Conservation (phyloP, 2,329 filamentous ascomycete genomes). For the Graphiopsis chlorocephala region DNA sequence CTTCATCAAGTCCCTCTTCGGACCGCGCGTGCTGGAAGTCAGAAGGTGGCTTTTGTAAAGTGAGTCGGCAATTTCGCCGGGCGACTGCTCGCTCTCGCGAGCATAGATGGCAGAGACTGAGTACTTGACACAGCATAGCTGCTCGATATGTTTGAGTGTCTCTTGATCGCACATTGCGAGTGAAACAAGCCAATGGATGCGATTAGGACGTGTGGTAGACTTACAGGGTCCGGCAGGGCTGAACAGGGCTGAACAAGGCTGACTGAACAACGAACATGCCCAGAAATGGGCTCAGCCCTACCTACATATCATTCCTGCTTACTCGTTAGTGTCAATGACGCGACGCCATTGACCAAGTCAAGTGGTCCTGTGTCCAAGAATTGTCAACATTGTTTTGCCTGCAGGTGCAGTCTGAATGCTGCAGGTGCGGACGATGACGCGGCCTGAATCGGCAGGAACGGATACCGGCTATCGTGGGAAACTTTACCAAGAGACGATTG, state of each 20-base stretch:
- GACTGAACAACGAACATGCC: neutral
- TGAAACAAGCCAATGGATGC: neutral
- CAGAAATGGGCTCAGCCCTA: neutral
- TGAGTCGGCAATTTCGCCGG: constrained; percentile 27
- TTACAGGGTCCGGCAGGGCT: neutral
- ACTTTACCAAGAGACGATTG: neutral
- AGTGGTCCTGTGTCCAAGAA: neutral
- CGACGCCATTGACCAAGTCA: neutral
- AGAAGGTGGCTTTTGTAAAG: constrained; percentile 29
- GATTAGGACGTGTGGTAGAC: neutral
- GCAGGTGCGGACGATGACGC: neutral
- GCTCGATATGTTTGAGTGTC: constrained; percentile 18
- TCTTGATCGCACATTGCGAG: neutral
- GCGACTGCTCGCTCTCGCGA: constrained; percentile 24
- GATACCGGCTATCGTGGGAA: neutral
- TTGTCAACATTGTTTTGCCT: neutral
- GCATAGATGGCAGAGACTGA: constrained; percentile 29
- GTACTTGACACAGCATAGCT: constrained; percentile 23
- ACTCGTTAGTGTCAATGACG: neutral
- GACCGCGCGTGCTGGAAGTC: constrained; percentile 21
- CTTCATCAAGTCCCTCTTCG: constrained; percentile 16
- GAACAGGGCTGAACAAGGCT: neutral
- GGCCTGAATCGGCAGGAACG: neutral
- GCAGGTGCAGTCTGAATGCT: neutral
- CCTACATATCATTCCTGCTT: neutral